Evolutionary conservation across 2,329 filamentous ascomycete genomes (phyloP).

Genomic region (Cladophialophora exuberans): DNA sequence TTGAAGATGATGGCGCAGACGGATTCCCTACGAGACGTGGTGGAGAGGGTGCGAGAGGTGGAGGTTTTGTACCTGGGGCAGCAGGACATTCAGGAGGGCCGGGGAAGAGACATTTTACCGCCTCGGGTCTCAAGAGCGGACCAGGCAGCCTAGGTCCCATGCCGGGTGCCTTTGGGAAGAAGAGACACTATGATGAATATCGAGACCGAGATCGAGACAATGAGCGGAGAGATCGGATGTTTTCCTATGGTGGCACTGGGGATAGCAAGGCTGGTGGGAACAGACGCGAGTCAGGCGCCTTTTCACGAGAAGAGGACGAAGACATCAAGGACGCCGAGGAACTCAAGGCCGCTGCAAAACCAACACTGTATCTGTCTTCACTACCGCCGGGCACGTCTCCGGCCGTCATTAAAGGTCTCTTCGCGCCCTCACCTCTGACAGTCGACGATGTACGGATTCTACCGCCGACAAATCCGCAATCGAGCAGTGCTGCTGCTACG

Average conservation of each 20-base stretch:
- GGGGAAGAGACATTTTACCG: slow-evolving; percentile 66
- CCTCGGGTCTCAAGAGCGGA: slow-evolving; percentile 52
- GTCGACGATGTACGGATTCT: slow-evolving; percentile 76
- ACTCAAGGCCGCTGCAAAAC: slow-evolving; percentile 55
- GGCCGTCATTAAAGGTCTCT: slow-evolving; percentile 52
- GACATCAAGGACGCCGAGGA: slow-evolving; percentile 34
- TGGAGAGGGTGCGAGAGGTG: slow-evolving; percentile 36
- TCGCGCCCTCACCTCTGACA: slow-evolving; percentile 56
- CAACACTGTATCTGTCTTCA: slow-evolving; percentile 58
- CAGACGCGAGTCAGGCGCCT: slow-evolving; percentile 2
- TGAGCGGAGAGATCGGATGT: slow-evolving; percentile 20
- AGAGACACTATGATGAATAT: slow-evolving; percentile 54
- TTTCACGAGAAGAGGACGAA: slow-evolving; percentile 15
- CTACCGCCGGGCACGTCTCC: slow-evolving; percentile 57
- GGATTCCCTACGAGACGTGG: slow-evolving; percentile 32
- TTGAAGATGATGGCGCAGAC: slow-evolving; percentile 48
- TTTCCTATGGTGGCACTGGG: slow-evolving; percentile 23
- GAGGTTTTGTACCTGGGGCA: slow-evolving; percentile 38
- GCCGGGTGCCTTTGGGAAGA: slow-evolving; percentile 57
- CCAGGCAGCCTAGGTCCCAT: slow-evolving; percentile 53
- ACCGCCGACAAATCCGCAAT: slow-evolving; percentile 58
- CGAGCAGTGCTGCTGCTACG: slow-evolving; percentile 45
- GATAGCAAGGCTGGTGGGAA: slow-evolving; percentile 14
- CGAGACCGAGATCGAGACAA: slow-evolving; percentile 40
- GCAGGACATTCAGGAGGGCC: slow-evolving; percentile 40